Percentiles rank a stretch among this genome's conserved stretches.
phyloP scores from a whole-genome alignment of 305 asterid genomes.

The Solanum hybrid region DNA sequence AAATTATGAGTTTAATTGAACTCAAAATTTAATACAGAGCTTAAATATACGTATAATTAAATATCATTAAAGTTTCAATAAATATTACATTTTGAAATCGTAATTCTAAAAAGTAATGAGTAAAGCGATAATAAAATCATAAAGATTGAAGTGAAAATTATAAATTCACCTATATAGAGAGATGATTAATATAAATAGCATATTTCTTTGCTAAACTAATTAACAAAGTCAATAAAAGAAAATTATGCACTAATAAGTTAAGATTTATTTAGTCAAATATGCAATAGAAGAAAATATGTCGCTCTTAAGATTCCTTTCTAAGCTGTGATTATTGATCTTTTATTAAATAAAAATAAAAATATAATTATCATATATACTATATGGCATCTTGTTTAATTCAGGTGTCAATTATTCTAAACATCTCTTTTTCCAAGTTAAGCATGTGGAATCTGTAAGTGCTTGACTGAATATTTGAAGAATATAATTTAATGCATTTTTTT shows the following conservation, averaged over 20 bases:
- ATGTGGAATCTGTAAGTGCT: slow-evolving; percentile 2
- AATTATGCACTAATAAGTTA: neutral
- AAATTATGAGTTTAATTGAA: neutral
- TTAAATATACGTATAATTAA: neutral
- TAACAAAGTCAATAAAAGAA: neutral
- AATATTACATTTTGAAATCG: neutral
- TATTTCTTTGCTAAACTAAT: neutral
- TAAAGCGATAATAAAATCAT: neutral
- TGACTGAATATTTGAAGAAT: neutral
- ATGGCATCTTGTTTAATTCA: slow-evolving; percentile 6
- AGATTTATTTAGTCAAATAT: slow-evolving; percentile 10
- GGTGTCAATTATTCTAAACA: slow-evolving; percentile 17
- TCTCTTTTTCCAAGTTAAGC: neutral
- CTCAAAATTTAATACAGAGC: neutral
- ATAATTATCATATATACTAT: neutral
- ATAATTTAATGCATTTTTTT: neutral
- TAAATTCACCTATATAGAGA: neutral
- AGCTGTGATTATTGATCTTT: slow-evolving; percentile 2
- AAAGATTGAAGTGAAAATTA: neutral
- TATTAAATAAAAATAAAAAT: neutral
- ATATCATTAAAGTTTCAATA: neutral
- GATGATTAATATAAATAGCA: neutral
- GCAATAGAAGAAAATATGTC: slow-evolving; percentile 14
- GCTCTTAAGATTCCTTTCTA: slow-evolving; percentile 8
- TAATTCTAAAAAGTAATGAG: neutral